A percentile compares a stretch with the other conserved stretches of the same genome.
These are phyloP conservation scores for Kazachstania bromeliacearum DNA, from an alignment of 805 yeast genomes.

Conservation along the genomic window DNA sequence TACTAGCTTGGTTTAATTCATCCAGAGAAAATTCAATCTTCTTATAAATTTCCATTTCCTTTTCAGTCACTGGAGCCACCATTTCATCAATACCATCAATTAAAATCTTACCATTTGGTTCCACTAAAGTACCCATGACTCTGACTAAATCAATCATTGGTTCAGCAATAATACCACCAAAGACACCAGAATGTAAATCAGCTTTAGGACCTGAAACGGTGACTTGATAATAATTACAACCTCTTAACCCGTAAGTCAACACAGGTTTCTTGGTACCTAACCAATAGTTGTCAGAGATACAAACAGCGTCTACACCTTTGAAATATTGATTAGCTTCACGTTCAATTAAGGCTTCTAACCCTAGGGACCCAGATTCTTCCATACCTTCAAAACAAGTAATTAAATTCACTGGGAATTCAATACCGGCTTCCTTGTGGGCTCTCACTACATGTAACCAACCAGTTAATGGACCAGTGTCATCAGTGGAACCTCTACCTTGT, in stretches of 20 bases:
- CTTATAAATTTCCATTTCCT: constrained; percentile 72
- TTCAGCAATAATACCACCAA: constrained; percentile 95
- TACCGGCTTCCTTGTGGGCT: constrained; percentile 77
- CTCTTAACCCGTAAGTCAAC: constrained; percentile 94
- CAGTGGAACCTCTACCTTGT: constrained; percentile 91
- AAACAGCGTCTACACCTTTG: constrained; percentile 84
- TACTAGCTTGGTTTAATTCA: constrained; percentile 82
- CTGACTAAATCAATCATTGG: constrained; percentile 91
- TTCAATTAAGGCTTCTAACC: constrained; percentile 75
- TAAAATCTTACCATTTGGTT: constrained; percentile 68
- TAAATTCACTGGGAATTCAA: constrained; percentile 89
- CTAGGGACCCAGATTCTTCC: constrained; percentile 97
- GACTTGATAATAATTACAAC: constrained; percentile 87
- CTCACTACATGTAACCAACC: constrained; percentile 93
- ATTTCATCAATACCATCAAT: constrained; percentile 86
- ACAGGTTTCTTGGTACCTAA: constrained; percentile 95
- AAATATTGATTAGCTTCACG: constrained; percentile 73
- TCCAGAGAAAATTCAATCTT: constrained; percentile 74
- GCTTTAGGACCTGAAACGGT: constrained; percentile 86
- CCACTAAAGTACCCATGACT: constrained; percentile 69
- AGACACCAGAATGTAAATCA: constrained; percentile 93
- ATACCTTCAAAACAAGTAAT: constrained; percentile 94
- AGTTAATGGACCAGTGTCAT: constrained; percentile 95
- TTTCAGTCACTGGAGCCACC: constrained; percentile 87
- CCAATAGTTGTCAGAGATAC: constrained; percentile 98